Percentiles rank a stretch among this genome's conserved stretches.
Evolutionary conservation across 805 yeast genomes (phyloP).

Genomic region (Phaffomyces thermotolerans): DNA sequence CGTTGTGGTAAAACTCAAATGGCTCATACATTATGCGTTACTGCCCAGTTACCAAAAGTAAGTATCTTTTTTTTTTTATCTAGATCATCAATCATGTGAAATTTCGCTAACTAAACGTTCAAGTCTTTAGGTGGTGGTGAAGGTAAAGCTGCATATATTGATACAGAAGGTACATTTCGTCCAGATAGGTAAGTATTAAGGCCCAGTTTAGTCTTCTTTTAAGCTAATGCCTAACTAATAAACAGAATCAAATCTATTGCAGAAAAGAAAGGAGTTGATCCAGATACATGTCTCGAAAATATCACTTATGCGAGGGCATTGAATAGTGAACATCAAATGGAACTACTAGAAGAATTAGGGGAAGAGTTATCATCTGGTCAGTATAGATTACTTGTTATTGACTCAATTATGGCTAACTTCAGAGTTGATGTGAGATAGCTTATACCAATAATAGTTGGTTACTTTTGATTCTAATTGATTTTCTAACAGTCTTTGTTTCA

Average conservation of each 20-base stretch:
- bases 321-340: constrained; percentile 75
- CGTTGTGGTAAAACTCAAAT: constrained; percentile 80
- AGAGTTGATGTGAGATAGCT: constrained; percentile 47
- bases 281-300: constrained; percentile 61
- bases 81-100: no score
- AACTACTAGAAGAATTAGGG: constrained; percentile 60
- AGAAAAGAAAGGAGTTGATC: constrained; percentile 58
- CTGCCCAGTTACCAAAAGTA: constrained; percentile 60
- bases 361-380: constrained; percentile 60
- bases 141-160: constrained; percentile 73
- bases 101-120: no score
- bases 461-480: neutral
- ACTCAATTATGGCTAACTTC: constrained; percentile 74
- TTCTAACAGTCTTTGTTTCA: constrained; percentile 1
- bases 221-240: neutral
- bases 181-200: constrained; percentile 46
- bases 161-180: constrained; percentile 77
- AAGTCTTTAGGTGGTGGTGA: constrained; percentile 56
- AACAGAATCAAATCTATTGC: constrained; percentile 55
- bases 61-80: neutral
- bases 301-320: constrained; percentile 71
- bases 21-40: constrained; percentile 72
- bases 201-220: no score
- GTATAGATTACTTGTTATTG: constrained; percentile 49
- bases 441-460: neutral